These are phyloP conservation scores for Brassica juncea DNA, from an alignment of 345 rosid species.

Conservation along the genomic window DNA sequence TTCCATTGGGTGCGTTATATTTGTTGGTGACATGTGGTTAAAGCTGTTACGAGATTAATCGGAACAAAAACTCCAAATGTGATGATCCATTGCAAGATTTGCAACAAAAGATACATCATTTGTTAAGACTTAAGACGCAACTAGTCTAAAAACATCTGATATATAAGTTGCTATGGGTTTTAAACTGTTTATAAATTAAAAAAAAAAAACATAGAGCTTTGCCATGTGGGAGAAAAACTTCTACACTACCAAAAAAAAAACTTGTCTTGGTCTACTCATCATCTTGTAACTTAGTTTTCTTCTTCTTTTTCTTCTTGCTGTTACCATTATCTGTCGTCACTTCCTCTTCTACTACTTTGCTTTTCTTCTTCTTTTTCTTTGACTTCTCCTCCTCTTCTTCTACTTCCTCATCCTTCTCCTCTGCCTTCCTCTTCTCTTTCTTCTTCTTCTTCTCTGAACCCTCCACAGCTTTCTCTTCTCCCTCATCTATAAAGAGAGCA, in stretches of 20 bases:
- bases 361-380: conserved; percentile 47
- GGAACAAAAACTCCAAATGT: too few relatives aligned
- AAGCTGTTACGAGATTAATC: too few relatives aligned
- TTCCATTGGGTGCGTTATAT: too few relatives aligned
- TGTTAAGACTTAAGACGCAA: neutral
- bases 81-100: neutral
- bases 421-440: conserved; percentile 43
- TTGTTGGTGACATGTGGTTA: too few relatives aligned
- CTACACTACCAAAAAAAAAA: neutral
- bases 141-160: neutral
- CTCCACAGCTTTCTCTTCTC: conserved; percentile 48
- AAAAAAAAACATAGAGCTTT: neutral
- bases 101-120: neutral
- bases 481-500: conserved; percentile 31
- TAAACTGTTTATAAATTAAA: neutral
- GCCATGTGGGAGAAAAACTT: neutral
- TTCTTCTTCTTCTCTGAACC: conserved; percentile 55
- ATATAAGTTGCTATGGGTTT: neutral
- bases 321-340: conserved; percentile 36
- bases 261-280: conserved; percentile 34
- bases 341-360: conserved; percentile 48
- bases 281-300: conserved; percentile 44
- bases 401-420: conserved; percentile 26
- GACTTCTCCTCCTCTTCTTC: conserved; percentile 27
- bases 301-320: conserved; percentile 53